A percentile compares a stretch with the other conserved stretches of the same genome.
Evolutionary conservation across 257 asterid genomes (phyloP).

Genomic region (Nicotiana attenuata): DNA sequence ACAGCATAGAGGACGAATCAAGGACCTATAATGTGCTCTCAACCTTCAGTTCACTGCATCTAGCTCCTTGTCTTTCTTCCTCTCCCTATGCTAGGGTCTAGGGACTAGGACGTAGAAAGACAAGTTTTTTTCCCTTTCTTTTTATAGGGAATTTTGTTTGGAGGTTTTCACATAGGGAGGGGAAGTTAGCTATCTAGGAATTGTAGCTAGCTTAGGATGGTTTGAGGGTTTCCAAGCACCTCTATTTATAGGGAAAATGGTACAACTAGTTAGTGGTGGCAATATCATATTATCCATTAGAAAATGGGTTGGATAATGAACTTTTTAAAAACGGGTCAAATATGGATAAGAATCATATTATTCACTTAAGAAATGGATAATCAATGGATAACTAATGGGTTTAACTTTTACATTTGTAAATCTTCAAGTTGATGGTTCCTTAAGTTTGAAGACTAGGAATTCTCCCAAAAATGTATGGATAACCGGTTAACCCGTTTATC

Average conservation of each 20-base stretch:
- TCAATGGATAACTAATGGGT: no score
- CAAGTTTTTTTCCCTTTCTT: background rate
- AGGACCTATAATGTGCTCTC: background rate
- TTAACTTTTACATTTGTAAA: no score
- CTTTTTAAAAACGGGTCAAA: no score
- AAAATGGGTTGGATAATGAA: no score
- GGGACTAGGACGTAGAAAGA: background rate
- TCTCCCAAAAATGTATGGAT: no score
- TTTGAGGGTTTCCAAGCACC: background rate
- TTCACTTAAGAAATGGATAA: no score
- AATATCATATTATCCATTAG: no score
- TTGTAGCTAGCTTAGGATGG: slow-evolving; percentile 11
- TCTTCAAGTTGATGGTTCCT: no score
- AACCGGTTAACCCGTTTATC: no score
- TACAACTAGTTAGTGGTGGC: background rate
- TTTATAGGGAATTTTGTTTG: background rate
- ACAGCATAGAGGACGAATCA: background rate
- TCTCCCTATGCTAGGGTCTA: background rate
- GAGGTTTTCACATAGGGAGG: background rate
- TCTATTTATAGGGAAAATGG: slow-evolving; percentile 24
- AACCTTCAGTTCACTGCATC: background rate
- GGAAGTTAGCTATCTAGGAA: background rate
- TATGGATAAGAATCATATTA: no score
- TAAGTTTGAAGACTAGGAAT: no score
- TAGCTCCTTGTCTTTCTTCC: background rate